These are phyloP conservation scores for Salix brachista DNA, from an alignment of 345 rosid genomes.

Conservation along the genomic window DNA sequence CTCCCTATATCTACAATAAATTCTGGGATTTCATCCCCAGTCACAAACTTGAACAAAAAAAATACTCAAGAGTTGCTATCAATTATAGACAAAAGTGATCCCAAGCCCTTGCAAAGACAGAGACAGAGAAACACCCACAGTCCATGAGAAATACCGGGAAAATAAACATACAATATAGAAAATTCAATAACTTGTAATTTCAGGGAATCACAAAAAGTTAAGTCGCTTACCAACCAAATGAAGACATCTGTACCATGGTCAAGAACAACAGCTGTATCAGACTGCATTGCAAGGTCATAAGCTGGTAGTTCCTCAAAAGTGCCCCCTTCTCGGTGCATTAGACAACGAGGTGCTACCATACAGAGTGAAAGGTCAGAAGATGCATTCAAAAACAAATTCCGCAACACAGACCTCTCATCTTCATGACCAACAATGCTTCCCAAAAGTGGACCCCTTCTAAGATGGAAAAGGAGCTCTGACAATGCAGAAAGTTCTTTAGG, in stretches of 20 bases:
- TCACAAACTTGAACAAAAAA: not conserved
- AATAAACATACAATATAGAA: slow-evolving; percentile 2
- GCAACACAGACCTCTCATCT: slow-evolving; percentile 88
- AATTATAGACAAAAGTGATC: not conserved
- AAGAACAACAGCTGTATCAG: slow-evolving; percentile 92
- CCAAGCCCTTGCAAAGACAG: not conserved
- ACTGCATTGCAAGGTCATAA: slow-evolving; percentile 91
- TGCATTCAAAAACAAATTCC: slow-evolving; percentile 82
- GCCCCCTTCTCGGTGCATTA: slow-evolving; percentile 96
- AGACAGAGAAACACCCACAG: not conserved
- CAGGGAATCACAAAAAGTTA: slow-evolving; percentile 2
- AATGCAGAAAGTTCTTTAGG: slow-evolving; percentile 77
- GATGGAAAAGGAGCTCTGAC: slow-evolving; percentile 88
- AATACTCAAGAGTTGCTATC: not conserved
- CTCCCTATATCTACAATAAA: not conserved
- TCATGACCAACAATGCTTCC: slow-evolving; percentile 98
- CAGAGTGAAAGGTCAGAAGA: slow-evolving; percentile 90
- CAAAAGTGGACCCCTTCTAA: slow-evolving; percentile 80
- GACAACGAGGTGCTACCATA: slow-evolving; percentile 91
- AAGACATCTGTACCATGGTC: slow-evolving; percentile 97
- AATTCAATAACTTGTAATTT: not conserved
- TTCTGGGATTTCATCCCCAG: not conserved
- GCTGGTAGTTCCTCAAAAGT: slow-evolving; percentile 94
- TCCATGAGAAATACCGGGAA: not conserved
- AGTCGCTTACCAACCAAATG: slow-evolving; percentile 84